phyloP scores from a whole-genome alignment of 1,139 yeast species.

The Kluyveromyces marxianus region DNA sequence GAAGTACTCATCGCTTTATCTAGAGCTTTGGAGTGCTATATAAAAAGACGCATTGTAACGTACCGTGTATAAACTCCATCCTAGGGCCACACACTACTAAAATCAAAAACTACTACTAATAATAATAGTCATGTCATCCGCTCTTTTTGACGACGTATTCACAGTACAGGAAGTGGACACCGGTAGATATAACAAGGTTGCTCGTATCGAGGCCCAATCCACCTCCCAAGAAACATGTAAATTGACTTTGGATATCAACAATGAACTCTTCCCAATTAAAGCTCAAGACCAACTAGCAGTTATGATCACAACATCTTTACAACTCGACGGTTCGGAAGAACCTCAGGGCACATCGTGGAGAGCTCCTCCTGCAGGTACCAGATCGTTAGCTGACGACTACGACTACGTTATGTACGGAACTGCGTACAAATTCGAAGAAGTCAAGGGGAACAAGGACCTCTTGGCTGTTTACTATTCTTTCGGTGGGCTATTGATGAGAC shows the following conservation, averaged over 20 bases:
- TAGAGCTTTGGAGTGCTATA: too few species aligned
- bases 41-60: too few species aligned
- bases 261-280: slow-evolving; percentile 84
- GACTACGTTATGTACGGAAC: slow-evolving; percentile 99
- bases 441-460: slow-evolving; percentile 46
- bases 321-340: slow-evolving; percentile 50
- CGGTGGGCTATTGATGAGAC: slow-evolving; percentile 89
- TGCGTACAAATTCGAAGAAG: slow-evolving; percentile 93
- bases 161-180: slow-evolving; percentile 77
- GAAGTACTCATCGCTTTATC: too few species aligned
- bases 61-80: too few species aligned
- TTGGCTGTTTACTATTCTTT: slow-evolving; percentile 90
- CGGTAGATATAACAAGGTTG: slow-evolving; percentile 87
- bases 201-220: slow-evolving; percentile 83
- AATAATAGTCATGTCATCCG: slow-evolving; percentile 52
- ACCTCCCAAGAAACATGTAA: slow-evolving; percentile 78
- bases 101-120: too few species aligned
- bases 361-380: slow-evolving; percentile 78
- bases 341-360: slow-evolving; percentile 57
- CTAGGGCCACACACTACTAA: too few species aligned
- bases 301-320: slow-evolving; percentile 71
- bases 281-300: slow-evolving; percentile 78
- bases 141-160: slow-evolving; percentile 91
- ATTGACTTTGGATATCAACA: slow-evolving; percentile 83
- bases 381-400: slow-evolving; percentile 88